Base-by-base conservation (phyloP, 2,329 filamentous ascomycete species). In the Trichophyton benhamiae region DNA sequence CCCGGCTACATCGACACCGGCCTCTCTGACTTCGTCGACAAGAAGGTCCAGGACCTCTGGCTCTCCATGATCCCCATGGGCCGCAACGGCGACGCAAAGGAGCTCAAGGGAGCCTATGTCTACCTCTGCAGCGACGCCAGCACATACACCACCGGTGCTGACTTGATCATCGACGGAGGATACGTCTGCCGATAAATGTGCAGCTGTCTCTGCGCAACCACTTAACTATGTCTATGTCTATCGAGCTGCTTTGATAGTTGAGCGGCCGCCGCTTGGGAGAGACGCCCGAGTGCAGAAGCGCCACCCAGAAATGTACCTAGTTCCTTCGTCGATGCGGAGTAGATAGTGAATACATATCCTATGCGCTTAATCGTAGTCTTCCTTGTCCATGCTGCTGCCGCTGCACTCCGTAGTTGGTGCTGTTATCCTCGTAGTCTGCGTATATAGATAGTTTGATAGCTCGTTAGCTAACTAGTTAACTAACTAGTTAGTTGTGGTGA, bases 91-190 rank as follows among this genome's bases (percentile, higher is more conserved):
- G 79, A 85, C 66, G 77, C 81, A 3, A 80, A 81, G 62, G 88
- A 92, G 77, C 79, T 91, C 67, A 89, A 90, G 77, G 88, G 87
- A 9, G 84, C 84, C 8, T 92, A 87, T 72, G 73, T 91, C 58
- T 91, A 88, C 74, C 78, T 91, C 61, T 85, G 86, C 33, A 87
- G 83, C 17, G 88, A 92, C 72, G 87, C 88, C 3, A 82, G 84
- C 20, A 87, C 84, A 48, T 91, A 88, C 74, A 89, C 85, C 17
- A 91, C 87, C 5, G 88, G 83, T 0, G 77, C 80, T 15, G 84
- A 89, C 71, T 78, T 91, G 63, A 74, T 87, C 65, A 81, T 89
- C 57, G 87, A 91, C 72, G 87, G 87, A 61, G 86, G 86, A 58
- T 88, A 88, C 72, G 49, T 38, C 44, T 30, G 25, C 17, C 33